phyloP scores from a whole-genome alignment of 257 asterid species.

The Plectranthus barbatus region DNA sequence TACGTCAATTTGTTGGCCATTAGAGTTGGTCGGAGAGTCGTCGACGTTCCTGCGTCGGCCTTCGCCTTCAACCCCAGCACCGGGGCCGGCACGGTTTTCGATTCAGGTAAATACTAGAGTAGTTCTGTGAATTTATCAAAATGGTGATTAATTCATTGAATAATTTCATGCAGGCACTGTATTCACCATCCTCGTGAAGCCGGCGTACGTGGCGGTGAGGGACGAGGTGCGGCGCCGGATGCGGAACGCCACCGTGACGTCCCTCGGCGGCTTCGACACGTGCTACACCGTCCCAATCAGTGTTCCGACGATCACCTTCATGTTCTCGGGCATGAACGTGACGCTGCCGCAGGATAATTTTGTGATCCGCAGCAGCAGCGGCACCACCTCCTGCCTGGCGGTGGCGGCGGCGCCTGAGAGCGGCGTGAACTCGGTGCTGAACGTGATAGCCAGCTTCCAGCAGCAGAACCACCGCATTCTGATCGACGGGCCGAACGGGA shows the following conservation, averaged over 20 bases:
- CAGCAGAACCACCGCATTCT: constrained; percentile 80
- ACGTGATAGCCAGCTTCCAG: constrained; percentile 67
- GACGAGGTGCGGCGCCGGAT: constrained; percentile 68
- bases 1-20: constrained; percentile 61
- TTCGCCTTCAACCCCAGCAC: constrained; percentile 51
- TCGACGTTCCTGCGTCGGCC: constrained; percentile 43
- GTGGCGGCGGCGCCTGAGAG: constrained; percentile 60
- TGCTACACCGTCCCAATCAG: constrained; percentile 61
- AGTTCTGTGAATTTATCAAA: too few relatives aligned
- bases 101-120: constrained; percentile 46
- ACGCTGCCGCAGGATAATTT: constrained; percentile 76
- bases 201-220: constrained; percentile 73
- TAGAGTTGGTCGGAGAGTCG: constrained; percentile 44
- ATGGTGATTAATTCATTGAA: background rate
- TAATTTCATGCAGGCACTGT: constrained; percentile 43
- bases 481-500: constrained; percentile 43
- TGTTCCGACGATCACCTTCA: constrained; percentile 60
- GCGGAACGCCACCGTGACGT: constrained; percentile 49
- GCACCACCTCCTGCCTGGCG: constrained; percentile 54
- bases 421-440: constrained; percentile 45
- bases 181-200: constrained; percentile 61
- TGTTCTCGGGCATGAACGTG: constrained; percentile 80
- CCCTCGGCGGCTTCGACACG: constrained; percentile 92
- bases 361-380: constrained; percentile 53
- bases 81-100: constrained; percentile 76